A percentile compares a stretch with the other conserved stretches of the same genome.
Evolutionary conservation across 495 filamentous ascomycete genomes (phyloP).

Genomic region (Bombardia bombarda): DNA sequence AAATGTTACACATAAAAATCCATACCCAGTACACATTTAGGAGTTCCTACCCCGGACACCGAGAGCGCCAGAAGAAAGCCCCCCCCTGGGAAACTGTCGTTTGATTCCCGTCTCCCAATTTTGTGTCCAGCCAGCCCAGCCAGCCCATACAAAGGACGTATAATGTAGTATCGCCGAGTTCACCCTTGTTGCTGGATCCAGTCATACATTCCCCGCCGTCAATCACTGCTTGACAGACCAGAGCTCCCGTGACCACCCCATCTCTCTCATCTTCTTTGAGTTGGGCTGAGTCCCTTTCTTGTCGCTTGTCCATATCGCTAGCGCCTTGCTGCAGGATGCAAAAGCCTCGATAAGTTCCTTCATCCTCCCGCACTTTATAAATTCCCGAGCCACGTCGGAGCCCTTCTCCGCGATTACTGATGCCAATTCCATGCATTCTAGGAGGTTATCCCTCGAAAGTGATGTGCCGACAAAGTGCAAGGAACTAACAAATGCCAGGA

Average conservation of each 20-base stretch:
- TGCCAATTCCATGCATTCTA: constrained; percentile 73
- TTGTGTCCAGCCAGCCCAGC: no score
- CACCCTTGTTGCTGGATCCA: no score
- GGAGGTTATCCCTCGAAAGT: constrained; percentile 54
- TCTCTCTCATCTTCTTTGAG: constrained; percentile 46
- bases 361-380: constrained; percentile 61
- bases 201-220: not conserved
- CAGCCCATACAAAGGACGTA: no score
- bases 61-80: no score
- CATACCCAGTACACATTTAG: no score
- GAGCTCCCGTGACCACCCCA: constrained; percentile 44
- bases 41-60: no score
- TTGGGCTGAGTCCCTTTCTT: constrained; percentile 33
- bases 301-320: constrained; percentile 55
- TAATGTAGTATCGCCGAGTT: no score
- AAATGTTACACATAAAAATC: no score
- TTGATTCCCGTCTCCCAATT: no score
- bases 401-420: constrained; percentile 57
- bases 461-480: constrained; percentile 60
- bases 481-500: constrained; percentile 71
- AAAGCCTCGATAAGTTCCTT: constrained; percentile 69
- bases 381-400: constrained; percentile 56
- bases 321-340: constrained; percentile 62
- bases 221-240: constrained; percentile 38
- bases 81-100: no score